Conservation (phyloP, 202 grass and related monocot genomes). For the Carex sylvatica region DNA sequence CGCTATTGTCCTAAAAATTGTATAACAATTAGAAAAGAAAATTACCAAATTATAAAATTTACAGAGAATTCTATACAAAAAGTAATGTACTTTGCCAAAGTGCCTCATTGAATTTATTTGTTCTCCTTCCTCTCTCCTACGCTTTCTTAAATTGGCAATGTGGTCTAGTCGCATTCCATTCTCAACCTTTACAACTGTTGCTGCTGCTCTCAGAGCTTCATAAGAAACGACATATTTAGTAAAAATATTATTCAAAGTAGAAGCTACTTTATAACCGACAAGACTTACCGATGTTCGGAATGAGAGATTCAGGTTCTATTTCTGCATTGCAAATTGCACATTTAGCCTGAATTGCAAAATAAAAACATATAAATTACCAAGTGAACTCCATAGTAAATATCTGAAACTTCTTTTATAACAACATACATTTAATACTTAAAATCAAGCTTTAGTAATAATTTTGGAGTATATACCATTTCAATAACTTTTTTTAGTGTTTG, state of each 20-base stretch:
- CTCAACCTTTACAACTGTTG: constrained; percentile 81
- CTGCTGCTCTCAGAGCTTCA: constrained; percentile 77
- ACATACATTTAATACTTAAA: neutral
- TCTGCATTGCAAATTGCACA: constrained; percentile 68
- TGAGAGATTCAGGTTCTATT: constrained; percentile 40
- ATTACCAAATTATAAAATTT: neutral
- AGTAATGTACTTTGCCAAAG: constrained; percentile 38
- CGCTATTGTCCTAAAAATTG: constrained; percentile 43
- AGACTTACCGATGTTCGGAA: constrained; percentile 60
- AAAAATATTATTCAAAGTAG: constrained; percentile 13
- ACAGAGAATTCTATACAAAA: neutral
- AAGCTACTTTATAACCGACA: constrained; percentile 7
- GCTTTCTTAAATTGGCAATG: constrained; percentile 63
- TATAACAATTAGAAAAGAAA: neutral
- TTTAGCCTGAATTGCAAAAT: constrained; percentile 48
- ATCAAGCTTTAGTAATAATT: neutral
- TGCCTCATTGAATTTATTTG: constrained; percentile 38
- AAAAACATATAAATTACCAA: neutral
- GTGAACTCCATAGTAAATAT: neutral
- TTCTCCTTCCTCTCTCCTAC: constrained; percentile 60
- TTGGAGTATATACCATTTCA: constrained; percentile 51
- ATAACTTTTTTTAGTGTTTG: constrained; percentile 74
- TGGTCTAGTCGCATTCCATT: constrained; percentile 68
- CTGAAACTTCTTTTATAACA: neutral
- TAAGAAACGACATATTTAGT: constrained; percentile 26